Percentiles rank a stretch among this genome's conserved stretches.
Conservation (phyloP, 345 rosid genomes). For the Populus nigra region DNA sequence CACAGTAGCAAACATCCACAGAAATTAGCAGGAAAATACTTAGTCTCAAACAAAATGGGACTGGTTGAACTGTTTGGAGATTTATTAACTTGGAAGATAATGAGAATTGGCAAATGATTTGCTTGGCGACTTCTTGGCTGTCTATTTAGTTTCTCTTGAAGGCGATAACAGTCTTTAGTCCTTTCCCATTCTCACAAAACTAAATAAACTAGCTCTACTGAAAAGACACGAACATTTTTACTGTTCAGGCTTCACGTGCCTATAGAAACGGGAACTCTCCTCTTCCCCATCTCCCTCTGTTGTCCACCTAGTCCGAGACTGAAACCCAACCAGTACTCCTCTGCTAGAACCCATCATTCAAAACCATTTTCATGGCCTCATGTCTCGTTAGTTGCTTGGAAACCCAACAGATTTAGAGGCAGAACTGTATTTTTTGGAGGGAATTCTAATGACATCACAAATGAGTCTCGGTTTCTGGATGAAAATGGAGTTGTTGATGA, state of each 20-base stretch:
- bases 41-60: background rate
- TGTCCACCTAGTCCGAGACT: background rate
- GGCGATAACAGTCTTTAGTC: background rate
- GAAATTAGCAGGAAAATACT: background rate
- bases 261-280: slow-evolving; percentile 8
- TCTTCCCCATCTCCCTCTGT: slow-evolving; percentile 23
- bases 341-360: slow-evolving; percentile 5
- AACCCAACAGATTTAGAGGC: slow-evolving; percentile 19
- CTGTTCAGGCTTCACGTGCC: background rate
- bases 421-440: slow-evolving; percentile 38
- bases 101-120: too few species aligned
- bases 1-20: background rate
- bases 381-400: background rate
- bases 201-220: background rate
- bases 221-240: background rate
- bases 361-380: slow-evolving; percentile 7
- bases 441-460: slow-evolving; percentile 36
- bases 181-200: background rate
- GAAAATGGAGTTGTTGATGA: slow-evolving; percentile 68
- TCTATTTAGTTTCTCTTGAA: background rate
- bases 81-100: too few species aligned
- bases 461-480: slow-evolving; percentile 55
- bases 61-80: background rate
- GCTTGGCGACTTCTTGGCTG: too few species aligned
- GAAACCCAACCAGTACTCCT: slow-evolving; percentile 15